These are phyloP conservation scores for Hypomyces rosellus DNA, from an alignment of 2,329 filamentous ascomycete genomes.

Conservation along the genomic window DNA sequence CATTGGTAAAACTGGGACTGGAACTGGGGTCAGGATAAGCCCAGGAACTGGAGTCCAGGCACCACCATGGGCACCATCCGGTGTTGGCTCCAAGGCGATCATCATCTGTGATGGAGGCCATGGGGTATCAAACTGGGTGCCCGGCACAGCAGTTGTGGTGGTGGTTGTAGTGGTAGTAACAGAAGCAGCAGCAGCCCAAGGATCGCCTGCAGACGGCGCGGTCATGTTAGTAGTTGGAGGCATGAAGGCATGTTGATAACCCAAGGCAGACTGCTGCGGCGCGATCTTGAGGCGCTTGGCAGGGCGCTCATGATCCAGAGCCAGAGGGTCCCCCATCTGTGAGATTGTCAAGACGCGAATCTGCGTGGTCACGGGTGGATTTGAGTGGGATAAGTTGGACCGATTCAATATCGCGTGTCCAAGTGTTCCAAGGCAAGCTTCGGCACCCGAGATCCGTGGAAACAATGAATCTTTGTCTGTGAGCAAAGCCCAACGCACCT, in stretches of 20 bases:
- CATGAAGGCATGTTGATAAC: not conserved
- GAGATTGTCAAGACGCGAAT: not conserved
- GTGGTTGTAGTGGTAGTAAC: not conserved
- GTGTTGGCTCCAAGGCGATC: not conserved
- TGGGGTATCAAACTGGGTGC: constrained; percentile 1
- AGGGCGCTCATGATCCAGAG: constrained; percentile 11
- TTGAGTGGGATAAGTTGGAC: no score
- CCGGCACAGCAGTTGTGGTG: no score
- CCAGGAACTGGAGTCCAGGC: not conserved
- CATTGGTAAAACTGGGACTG: not conserved
- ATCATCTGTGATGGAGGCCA: constrained; percentile 9
- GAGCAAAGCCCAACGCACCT: no score
- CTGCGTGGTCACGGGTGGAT: no score
- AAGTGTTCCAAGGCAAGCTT: no score
- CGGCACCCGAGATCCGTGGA: no score
- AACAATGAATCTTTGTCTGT: no score
- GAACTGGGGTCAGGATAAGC: constrained; percentile 1
- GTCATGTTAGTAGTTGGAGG: not conserved
- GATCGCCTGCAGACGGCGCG: not conserved
- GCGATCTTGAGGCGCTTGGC: constrained; percentile 20
- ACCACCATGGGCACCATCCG: not conserved
- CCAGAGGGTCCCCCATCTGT: constrained; percentile 14
- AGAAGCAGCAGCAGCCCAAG: not conserved
- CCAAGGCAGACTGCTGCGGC: constrained; percentile 2
- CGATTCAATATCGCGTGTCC: no score